Percentiles rank a stretch among this genome's conserved stretches.
Conservation (phyloP, 208 protist species). For the Acanthamoeba castellanii region DNA sequence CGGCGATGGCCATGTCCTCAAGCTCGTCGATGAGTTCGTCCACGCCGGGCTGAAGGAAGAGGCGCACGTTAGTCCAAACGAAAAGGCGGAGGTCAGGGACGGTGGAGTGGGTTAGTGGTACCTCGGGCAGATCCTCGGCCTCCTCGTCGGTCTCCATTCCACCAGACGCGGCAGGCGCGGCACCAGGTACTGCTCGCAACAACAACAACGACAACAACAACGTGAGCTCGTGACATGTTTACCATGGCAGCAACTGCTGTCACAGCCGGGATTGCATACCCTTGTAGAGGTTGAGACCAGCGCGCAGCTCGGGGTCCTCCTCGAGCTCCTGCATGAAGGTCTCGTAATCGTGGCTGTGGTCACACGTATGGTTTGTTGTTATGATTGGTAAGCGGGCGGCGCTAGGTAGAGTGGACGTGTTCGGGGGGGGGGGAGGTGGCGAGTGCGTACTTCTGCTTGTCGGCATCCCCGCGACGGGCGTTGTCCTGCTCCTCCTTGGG, state of each 20-base stretch:
- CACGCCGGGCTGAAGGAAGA: conserved; percentile 4
- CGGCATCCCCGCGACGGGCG: background rate
- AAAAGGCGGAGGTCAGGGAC: background rate
- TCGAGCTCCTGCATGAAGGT: conserved; percentile 91
- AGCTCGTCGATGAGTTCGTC: conserved; percentile 70
- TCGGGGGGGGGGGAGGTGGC: conserved; percentile 50
- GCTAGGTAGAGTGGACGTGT: too few species aligned
- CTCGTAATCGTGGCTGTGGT: conserved; percentile 84
- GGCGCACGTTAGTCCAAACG: background rate
- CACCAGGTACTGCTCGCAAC: background rate
- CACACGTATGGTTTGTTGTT: too few species aligned
- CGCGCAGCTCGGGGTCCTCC: conserved; percentile 89
- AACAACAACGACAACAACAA: background rate
- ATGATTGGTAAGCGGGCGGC: too few species aligned
- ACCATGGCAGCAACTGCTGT: background rate
- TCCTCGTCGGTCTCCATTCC: conserved; percentile 57
- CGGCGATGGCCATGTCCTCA: conserved; percentile 58
- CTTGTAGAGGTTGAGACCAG: conserved; percentile 89
- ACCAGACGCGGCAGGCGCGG: background rate
- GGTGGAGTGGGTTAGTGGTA: background rate
- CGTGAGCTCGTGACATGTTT: background rate
- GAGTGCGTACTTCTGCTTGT: conserved; percentile 8
- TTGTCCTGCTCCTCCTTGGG: conserved; percentile 74
- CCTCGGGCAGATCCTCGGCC: conserved; percentile 32
- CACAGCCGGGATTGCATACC: background rate